phyloP scores from a whole-genome alignment of 345 rosid genomes.

The Syzygium jambos region DNA sequence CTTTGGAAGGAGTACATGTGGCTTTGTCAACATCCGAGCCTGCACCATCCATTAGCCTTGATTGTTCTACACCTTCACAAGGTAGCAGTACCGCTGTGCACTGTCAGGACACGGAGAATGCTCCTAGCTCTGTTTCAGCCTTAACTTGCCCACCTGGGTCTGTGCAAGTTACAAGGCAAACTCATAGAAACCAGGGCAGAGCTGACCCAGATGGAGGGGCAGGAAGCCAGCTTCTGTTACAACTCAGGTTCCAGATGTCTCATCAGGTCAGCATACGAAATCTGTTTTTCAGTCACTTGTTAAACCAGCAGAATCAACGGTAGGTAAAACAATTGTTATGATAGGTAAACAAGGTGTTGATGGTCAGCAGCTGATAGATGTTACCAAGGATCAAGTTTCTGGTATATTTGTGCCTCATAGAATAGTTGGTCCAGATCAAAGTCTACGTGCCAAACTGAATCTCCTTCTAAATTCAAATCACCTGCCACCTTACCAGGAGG shows the following conservation, averaged over 20 bases:
- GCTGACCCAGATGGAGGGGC: slow-evolving; percentile 46
- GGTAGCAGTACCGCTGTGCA: not conserved
- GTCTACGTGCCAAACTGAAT: slow-evolving; percentile 5
- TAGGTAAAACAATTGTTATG: not conserved
- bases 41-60: not conserved
- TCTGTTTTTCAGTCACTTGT: not conserved
- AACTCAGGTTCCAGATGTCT: slow-evolving; percentile 22
- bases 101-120: not conserved
- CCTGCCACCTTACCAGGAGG: not conserved
- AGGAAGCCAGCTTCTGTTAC: slow-evolving; percentile 22
- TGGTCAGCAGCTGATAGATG: not conserved
- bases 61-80: not conserved
- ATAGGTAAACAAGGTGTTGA: not conserved
- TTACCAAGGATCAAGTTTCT: slow-evolving; percentile 5
- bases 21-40: not conserved
- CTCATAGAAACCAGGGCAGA: slow-evolving; percentile 15
- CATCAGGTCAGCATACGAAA: not conserved
- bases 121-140: not conserved
- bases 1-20: not conserved
- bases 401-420: no score
- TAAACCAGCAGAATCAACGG: not conserved
- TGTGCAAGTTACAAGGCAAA: slow-evolving; percentile 19
- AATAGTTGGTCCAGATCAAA: not conserved
- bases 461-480: slow-evolving; percentile 1
- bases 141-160: slow-evolving; percentile 4